Percentiles rank a stretch among this genome's conserved stretches.
Evolutionary conservation across 1,284 basidiomycete genomes (phyloP).

Genomic region (Microbotryum scabiosae): DNA sequence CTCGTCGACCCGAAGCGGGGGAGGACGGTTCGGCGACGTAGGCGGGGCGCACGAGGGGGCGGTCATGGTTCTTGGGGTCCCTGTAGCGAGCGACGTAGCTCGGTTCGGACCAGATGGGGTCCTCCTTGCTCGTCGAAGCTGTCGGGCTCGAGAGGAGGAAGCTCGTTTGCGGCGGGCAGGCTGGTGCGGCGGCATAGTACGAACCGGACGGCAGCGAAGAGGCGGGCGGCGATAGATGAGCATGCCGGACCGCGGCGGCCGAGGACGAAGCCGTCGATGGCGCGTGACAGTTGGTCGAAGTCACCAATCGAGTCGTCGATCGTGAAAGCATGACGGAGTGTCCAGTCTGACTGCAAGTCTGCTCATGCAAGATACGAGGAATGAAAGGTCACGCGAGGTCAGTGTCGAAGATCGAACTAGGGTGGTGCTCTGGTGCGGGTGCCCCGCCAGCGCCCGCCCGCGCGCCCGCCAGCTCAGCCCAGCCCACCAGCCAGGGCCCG

Average conservation of each 20-base stretch:
- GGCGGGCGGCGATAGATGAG: not conserved
- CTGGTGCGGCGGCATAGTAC: not conserved
- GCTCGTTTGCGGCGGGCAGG: not conserved
- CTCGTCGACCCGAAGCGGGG: not conserved
- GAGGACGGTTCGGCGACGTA: not conserved
- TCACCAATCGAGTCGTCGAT: too few relatives aligned
- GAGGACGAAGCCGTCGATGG: not conserved
- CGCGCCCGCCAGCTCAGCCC: too few relatives aligned
- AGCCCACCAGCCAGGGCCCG: too few relatives aligned
- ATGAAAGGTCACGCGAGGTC: not conserved
- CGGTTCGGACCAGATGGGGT: slow-evolving; percentile 27
- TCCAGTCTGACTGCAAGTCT: too few relatives aligned
- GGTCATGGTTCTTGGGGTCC: slow-evolving; percentile 24
- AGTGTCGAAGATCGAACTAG: not conserved
- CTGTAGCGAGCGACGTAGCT: slow-evolving; percentile 29
- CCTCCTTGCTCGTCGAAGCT: not conserved
- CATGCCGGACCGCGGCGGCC: not conserved
- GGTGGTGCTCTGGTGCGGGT: too few relatives aligned
- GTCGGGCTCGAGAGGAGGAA: not conserved
- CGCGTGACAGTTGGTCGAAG: not conserved
- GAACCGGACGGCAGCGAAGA: not conserved
- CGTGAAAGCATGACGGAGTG: too few relatives aligned
- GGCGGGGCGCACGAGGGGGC: slow-evolving; percentile 1
- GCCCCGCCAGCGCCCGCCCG: too few relatives aligned
- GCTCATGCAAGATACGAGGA: not conserved